phyloP scores from a whole-genome alignment of 352 stramenopile genomes.

The Phytophthora pseudosyringae region DNA sequence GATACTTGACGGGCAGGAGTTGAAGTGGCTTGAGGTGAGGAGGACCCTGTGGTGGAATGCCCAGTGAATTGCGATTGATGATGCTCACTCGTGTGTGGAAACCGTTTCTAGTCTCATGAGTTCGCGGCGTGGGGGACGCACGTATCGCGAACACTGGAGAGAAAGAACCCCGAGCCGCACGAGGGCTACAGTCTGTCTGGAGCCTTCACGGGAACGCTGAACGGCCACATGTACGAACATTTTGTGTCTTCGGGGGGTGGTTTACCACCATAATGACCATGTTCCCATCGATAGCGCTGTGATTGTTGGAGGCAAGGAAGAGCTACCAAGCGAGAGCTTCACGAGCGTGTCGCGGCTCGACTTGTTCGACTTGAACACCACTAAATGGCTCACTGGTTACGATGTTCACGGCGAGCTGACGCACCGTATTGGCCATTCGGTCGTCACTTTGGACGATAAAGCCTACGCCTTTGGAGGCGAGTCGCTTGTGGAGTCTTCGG shows the following conservation, averaged over 20 bases:
- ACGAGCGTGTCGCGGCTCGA: slow-evolving; percentile 46
- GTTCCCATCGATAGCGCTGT: slow-evolving; percentile 44
- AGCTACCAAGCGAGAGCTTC: slow-evolving; percentile 30
- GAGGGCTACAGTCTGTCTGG: slow-evolving; percentile 34
- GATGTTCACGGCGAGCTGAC: slow-evolving; percentile 62
- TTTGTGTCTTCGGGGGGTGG: not conserved
- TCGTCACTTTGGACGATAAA: slow-evolving; percentile 45
- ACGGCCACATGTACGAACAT: slow-evolving; percentile 51
- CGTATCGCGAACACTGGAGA: slow-evolving; percentile 38
- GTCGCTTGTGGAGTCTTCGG: slow-evolving; percentile 7
- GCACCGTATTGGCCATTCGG: slow-evolving; percentile 60
- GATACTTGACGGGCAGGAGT: slow-evolving; percentile 18
- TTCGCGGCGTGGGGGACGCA: slow-evolving; percentile 54
- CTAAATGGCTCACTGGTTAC: slow-evolving; percentile 63
- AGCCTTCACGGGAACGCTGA: slow-evolving; percentile 38
- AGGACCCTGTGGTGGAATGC: not conserved
- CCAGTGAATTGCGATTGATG: not conserved
- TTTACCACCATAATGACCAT: not conserved
- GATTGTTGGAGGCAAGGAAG: slow-evolving; percentile 62
- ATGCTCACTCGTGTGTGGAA: not conserved
- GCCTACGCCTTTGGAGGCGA: slow-evolving; percentile 72
- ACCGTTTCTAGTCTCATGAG: slow-evolving; percentile 39
- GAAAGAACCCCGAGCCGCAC: slow-evolving; percentile 12
- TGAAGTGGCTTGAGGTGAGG: slow-evolving; percentile 37
- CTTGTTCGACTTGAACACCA: slow-evolving; percentile 59